phyloP scores from a whole-genome alignment of 2,329 filamentous ascomycete species.

The Aureobasidium melanogenum region DNA sequence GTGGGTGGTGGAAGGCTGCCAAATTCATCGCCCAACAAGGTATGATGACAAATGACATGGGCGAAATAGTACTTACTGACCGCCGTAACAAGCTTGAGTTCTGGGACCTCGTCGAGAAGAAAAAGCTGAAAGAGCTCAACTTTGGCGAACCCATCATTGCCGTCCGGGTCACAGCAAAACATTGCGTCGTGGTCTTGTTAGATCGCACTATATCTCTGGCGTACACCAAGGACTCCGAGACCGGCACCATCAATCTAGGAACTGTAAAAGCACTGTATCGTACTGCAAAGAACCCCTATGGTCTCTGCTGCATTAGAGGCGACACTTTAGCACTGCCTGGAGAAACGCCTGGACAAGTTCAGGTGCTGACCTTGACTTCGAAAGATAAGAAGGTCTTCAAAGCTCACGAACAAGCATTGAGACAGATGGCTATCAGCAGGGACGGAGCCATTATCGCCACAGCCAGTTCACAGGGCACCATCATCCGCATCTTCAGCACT shows the following conservation, averaged over 20 bases:
- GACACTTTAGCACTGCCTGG: constrained; percentile 76
- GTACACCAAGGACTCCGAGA: constrained; percentile 48
- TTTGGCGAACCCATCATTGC: constrained; percentile 73
- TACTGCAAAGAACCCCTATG: constrained; percentile 75
- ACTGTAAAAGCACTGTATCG: constrained; percentile 56
- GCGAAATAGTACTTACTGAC: constrained; percentile 16
- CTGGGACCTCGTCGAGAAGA: constrained; percentile 80
- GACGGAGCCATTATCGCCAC: constrained; percentile 79
- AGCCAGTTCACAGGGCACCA: constrained; percentile 80
- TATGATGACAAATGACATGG: constrained; percentile 24
- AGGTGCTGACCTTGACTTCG: constrained; percentile 69
- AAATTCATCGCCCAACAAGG: constrained; percentile 82
- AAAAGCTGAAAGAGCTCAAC: constrained; percentile 66
- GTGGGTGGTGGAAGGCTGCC: constrained; percentile 81
- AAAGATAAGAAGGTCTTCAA: constrained; percentile 88
- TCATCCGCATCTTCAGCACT: constrained; percentile 79
- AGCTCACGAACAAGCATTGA: constrained; percentile 71
- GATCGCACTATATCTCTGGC: constrained; percentile 24
- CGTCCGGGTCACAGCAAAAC: constrained; percentile 65
- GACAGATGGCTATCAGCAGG: constrained; percentile 68
- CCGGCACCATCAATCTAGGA: constrained; percentile 19
- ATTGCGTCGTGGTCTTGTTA: constrained; percentile 65
- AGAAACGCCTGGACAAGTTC: constrained; percentile 78
- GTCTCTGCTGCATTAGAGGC: constrained; percentile 67
- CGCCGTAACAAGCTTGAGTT: constrained; percentile 56